Conservation (phyloP, 139 green algal species). For the Desmodesmus armatus region DNA sequence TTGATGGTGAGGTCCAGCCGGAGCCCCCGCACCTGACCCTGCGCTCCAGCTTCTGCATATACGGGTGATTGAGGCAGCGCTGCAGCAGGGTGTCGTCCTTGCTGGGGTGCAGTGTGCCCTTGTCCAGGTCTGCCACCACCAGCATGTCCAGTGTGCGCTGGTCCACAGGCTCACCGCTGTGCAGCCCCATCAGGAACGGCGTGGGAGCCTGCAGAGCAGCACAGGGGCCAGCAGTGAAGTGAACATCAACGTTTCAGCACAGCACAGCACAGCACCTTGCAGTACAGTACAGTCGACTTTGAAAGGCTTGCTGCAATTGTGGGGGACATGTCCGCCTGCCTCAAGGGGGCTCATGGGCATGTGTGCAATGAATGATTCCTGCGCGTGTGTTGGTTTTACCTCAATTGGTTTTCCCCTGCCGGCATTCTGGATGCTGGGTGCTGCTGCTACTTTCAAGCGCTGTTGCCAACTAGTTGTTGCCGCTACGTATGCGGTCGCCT, state of each 20-base stretch:
- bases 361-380: background rate
- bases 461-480: too few relatives aligned
- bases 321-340: too few relatives aligned
- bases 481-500: too few relatives aligned
- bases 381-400: background rate
- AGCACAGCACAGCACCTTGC: too few relatives aligned
- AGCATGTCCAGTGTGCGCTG: slow-evolving; percentile 34
- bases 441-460: too few relatives aligned
- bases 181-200: slow-evolving; percentile 71
- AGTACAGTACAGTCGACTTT: too few relatives aligned
- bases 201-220: slow-evolving; percentile 58
- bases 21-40: slow-evolving; percentile 29
- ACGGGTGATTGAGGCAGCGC: slow-evolving; percentile 44
- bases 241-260: background rate
- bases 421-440: too few relatives aligned
- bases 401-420: too few relatives aligned
- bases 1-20: too few relatives aligned
- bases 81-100: slow-evolving; percentile 17
- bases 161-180: slow-evolving; percentile 11
- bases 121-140: slow-evolving; percentile 65
- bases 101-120: slow-evolving; percentile 25
- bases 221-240: too few relatives aligned
- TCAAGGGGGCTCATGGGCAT: too few relatives aligned
- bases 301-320: too few relatives aligned
- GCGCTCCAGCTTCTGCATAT: slow-evolving; percentile 12